Conservation (phyloP, 495 filamentous ascomycete species). For the Talaromyces ruber region DNA sequence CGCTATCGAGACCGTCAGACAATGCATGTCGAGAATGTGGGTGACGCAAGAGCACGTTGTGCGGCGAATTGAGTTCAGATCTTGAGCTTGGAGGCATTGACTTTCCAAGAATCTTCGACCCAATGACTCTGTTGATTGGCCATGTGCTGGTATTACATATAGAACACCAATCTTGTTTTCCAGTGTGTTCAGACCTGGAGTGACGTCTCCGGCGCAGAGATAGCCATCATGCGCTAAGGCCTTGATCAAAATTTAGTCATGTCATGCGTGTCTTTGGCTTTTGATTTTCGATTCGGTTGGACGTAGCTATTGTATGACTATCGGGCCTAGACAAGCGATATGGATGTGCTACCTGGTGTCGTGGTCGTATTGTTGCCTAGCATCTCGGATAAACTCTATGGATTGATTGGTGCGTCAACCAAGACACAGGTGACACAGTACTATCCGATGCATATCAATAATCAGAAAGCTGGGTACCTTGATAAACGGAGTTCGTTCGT, state of each 20-base stretch:
- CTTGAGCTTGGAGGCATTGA: background rate
- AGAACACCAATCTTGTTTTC: background rate
- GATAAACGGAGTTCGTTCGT: background rate
- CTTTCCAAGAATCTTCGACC: background rate
- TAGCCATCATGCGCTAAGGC: background rate
- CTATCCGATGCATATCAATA: background rate
- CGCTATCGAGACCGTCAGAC: no score
- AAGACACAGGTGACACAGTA: background rate
- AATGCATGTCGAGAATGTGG: background rate
- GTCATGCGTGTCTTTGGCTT: background rate
- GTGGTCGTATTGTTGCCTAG: background rate
- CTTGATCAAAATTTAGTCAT: background rate
- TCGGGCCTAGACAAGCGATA: background rate
- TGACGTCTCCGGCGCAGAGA: background rate
- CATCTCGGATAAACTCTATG: background rate
- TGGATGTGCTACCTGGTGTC: background rate
- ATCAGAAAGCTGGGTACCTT: background rate
- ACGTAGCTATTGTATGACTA: background rate
- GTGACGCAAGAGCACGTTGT: background rate
- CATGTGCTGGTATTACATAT: background rate
- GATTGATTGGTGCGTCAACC: background rate
- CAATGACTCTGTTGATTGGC: background rate
- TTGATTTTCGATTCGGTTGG: background rate
- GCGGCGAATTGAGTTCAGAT: background rate
- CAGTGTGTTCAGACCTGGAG: background rate